Evolutionary conservation across 768 basidiomycete genomes (phyloP).

Genomic region (Phanerodontia chrysosporium): DNA sequence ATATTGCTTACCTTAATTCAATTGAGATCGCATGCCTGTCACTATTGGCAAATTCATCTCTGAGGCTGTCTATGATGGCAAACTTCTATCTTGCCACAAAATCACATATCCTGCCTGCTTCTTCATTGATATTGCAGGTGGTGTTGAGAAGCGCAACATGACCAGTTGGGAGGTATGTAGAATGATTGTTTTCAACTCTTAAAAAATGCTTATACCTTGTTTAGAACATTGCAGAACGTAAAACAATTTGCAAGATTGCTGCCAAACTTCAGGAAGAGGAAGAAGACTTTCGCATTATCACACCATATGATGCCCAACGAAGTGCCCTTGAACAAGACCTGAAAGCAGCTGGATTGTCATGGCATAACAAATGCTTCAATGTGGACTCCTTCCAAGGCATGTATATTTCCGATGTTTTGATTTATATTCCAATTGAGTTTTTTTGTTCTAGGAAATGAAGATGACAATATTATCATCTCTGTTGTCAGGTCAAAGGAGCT

Average conservation of each 20-base stretch:
- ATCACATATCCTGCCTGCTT: constrained; percentile 53
- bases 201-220: not conserved
- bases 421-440: constrained; percentile 6
- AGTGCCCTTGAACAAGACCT: constrained; percentile 52
- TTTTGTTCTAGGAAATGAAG: constrained; percentile 65
- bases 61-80: constrained; percentile 52
- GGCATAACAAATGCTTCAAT: constrained; percentile 71
- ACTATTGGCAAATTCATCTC: constrained; percentile 76
- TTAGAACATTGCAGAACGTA: constrained; percentile 60
- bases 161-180: constrained; percentile 38
- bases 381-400: constrained; percentile 80
- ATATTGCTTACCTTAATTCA: not conserved
- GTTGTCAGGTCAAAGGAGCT: constrained; percentile 57
- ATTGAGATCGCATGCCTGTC: constrained; percentile 77
- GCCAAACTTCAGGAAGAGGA: constrained; percentile 46
- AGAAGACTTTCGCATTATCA: constrained; percentile 62
- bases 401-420: constrained; percentile 6
- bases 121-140: constrained; percentile 54
- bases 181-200: not conserved
- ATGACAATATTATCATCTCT: constrained; percentile 72
- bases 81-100: constrained; percentile 45
- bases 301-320: constrained; percentile 78
- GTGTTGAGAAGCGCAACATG: constrained; percentile 30
- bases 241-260: constrained; percentile 55
- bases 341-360: constrained; percentile 43